Conservation (phyloP, 148 eudicot genomes). For the Rhododendron simsii region DNA sequence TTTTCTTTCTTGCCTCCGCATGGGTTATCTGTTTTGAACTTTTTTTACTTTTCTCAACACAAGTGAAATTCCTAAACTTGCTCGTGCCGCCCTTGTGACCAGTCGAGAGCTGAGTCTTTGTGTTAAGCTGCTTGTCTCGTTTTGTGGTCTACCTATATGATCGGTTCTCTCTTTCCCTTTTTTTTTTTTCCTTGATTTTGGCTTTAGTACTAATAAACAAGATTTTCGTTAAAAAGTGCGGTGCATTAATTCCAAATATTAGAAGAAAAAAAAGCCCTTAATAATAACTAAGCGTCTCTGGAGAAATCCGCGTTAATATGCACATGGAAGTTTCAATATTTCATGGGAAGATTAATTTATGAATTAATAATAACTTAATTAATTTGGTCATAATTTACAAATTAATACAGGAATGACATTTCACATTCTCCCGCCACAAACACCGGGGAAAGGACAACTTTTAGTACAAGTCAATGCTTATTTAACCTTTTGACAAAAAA, state of each 20-base stretch:
- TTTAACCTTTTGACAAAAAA: no score
- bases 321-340: background rate
- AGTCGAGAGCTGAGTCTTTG: background rate
- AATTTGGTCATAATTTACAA: background rate
- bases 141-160: background rate
- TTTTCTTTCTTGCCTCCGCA: no score
- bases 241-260: background rate
- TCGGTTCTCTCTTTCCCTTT: background rate
- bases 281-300: background rate
- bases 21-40: no score
- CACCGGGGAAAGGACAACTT: background rate
- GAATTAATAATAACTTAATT: background rate
- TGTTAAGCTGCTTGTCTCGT: background rate
- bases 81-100: no score
- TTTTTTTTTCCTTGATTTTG: no score
- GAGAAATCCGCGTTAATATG: background rate
- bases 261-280: background rate
- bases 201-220: background rate
- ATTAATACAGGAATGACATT: background rate
- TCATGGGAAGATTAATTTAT: background rate
- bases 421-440: background rate
- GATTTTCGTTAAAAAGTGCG: background rate
- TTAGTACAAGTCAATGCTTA: background rate
- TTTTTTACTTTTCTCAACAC: no score
- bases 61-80: no score